These are phyloP conservation scores for Fonsecaea erecta DNA, from an alignment of 2,329 filamentous ascomycete species.

Conservation along the genomic window DNA sequence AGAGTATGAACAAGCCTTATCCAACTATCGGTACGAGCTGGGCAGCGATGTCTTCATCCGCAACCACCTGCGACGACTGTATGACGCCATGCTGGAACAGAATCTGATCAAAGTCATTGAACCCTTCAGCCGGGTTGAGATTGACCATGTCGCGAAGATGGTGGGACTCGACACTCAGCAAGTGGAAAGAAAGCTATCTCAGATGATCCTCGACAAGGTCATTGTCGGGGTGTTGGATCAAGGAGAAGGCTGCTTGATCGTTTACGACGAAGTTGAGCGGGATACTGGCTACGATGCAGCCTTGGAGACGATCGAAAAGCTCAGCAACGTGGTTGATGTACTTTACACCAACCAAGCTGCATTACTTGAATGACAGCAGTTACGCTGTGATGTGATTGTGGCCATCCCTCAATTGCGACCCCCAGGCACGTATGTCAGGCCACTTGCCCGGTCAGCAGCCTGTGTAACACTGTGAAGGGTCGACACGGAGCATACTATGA, in stretches of 20 bases:
- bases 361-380: constrained; percentile 74
- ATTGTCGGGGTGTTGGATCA: constrained; percentile 97
- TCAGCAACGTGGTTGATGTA: constrained; percentile 96
- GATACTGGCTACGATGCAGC: constrained; percentile 95
- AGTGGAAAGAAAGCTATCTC: constrained; percentile 95
- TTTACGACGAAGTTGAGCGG: constrained; percentile 92
- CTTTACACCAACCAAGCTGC: constrained; percentile 98
- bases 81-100: constrained; percentile 99
- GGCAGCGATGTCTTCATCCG: constrained; percentile 95
- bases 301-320: constrained; percentile 91
- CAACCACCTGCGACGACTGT: constrained; percentile 91
- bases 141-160: constrained; percentile 96
- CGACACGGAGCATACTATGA: background rate
- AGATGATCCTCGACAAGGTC: constrained; percentile 99
- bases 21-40: constrained; percentile 88
- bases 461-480: background rate
- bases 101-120: constrained; percentile 99
- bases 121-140: constrained; percentile 95
- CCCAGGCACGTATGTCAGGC: background rate
- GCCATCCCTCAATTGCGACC: background rate
- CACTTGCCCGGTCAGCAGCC: background rate
- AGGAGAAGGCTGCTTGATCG: constrained; percentile 94
- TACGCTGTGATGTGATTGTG: background rate
- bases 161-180: constrained; percentile 94
- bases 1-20: constrained; percentile 93